Conservation (phyloP, 2,329 filamentous ascomycete genomes). For the Aspergillus aculeatinus region DNA sequence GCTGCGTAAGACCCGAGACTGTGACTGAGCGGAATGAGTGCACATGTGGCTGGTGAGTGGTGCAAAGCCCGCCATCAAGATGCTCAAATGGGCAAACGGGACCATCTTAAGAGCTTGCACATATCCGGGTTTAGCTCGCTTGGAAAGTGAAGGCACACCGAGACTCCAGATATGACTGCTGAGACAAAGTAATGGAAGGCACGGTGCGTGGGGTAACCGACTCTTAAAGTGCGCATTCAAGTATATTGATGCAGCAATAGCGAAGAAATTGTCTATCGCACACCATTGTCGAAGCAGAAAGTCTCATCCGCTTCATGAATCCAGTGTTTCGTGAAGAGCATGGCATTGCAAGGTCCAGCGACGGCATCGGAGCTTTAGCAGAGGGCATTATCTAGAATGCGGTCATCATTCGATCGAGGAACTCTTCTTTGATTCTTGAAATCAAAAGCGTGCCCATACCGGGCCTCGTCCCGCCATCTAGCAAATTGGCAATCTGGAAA, state of each 20-base stretch:
- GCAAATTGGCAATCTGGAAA: conserved; percentile 99
- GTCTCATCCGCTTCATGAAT: conserved; percentile 98
- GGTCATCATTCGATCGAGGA: conserved; percentile 99
- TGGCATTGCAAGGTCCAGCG: conserved; percentile 99
- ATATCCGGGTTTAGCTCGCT: conserved; percentile 99
- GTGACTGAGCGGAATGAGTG: conserved; percentile 95
- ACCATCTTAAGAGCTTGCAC: conserved; percentile 99
- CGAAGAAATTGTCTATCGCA: conserved; percentile 24
- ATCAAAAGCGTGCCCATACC: conserved; percentile 99
- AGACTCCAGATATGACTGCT: conserved; percentile 98
- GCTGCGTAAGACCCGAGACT: conserved; percentile 97
- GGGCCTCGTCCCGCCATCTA: conserved; percentile 99
- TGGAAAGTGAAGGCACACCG: conserved; percentile 97
- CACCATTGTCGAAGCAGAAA: conserved; percentile 99
- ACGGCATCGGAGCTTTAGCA: conserved; percentile 98
- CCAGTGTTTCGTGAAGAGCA: conserved; percentile 98
- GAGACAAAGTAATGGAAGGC: conserved; percentile 99
- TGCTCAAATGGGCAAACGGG: conserved; percentile 99
- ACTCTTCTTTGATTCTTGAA: conserved; percentile 99
- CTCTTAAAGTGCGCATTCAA: conserved; percentile 99
- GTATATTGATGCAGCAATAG: conserved; percentile 74
- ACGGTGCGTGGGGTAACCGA: conserved; percentile 96
- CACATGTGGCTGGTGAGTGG: conserved; percentile 91
- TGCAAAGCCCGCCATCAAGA: conserved; percentile 99
- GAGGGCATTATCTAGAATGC: conserved; percentile 99